Percentiles rank a stretch among this genome's conserved stretches.
Evolutionary conservation across 106 monocot species (phyloP).

Genomic region (Allium fistulosum): DNA sequence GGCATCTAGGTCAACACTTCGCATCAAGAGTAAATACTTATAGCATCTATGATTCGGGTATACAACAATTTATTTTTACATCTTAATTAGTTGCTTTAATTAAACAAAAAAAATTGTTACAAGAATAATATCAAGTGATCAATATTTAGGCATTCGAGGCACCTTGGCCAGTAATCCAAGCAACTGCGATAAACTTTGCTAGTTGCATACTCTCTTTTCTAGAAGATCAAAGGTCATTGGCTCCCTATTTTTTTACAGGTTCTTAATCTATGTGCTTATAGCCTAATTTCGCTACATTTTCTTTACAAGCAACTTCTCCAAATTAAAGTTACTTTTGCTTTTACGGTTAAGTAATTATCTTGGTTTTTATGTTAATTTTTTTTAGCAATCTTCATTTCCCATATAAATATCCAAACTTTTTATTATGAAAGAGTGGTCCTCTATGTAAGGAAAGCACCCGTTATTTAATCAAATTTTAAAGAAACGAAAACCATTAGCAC

Average conservation of each 20-base stretch:
- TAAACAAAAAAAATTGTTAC: background rate
- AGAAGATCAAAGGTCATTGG: conserved; percentile 58
- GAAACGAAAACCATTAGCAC: no score
- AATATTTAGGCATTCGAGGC: conserved; percentile 72
- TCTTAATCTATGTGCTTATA: background rate
- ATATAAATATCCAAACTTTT: no score
- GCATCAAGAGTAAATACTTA: conserved; percentile 59
- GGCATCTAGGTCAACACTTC: conserved; percentile 51
- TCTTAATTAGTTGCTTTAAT: background rate
- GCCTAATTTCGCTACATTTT: no score
- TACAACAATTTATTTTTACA: background rate
- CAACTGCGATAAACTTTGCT: conserved; percentile 90
- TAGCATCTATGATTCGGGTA: conserved; percentile 79
- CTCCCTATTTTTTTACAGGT: conserved; percentile 80
- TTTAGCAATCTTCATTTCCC: no score
- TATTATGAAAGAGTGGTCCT: no score
- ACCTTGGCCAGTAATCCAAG: conserved; percentile 90
- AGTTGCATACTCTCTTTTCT: conserved; percentile 64
- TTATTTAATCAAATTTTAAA: no score
- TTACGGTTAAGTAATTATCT: no score
- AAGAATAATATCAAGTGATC: background rate
- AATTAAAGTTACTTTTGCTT: no score
- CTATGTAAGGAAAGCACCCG: no score
- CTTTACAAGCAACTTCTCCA: no score
- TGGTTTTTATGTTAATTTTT: no score